Conservation (phyloP, 2,329 filamentous ascomycete genomes). For the Neoarthrinium moseri region DNA sequence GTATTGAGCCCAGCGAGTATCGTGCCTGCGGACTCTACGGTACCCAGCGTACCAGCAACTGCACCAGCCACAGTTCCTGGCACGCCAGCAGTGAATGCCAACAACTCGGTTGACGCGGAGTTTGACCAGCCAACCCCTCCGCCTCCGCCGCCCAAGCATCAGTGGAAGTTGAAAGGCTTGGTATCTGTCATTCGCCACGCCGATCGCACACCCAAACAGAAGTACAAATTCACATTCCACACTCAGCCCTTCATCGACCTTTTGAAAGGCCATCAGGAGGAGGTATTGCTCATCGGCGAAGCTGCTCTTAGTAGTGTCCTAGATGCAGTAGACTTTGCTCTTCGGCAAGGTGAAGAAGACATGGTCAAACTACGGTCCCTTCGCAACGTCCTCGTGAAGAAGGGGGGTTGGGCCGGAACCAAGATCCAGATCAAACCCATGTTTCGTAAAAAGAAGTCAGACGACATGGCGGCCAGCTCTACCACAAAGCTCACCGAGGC, state of each 20-base stretch:
- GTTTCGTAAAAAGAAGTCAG: constrained; percentile 85
- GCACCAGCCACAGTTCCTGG: constrained; percentile 34
- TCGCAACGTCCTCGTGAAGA: constrained; percentile 85
- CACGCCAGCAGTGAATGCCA: constrained; percentile 35
- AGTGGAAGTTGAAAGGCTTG: constrained; percentile 98
- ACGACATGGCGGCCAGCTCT: constrained; percentile 42
- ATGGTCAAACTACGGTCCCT: constrained; percentile 80
- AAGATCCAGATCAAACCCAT: constrained; percentile 99
- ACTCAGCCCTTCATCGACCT: constrained; percentile 94
- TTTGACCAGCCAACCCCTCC: constrained; percentile 51
- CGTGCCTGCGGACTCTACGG: constrained; percentile 28
- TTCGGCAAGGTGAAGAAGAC: constrained; percentile 80
- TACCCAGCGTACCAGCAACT: constrained; percentile 32
- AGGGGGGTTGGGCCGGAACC: constrained; percentile 90
- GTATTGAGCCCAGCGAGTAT: constrained; percentile 31
- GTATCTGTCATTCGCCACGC: constrained; percentile 96
- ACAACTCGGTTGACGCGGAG: constrained; percentile 21
- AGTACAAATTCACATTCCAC: constrained; percentile 99
- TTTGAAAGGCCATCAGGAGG: constrained; percentile 92
- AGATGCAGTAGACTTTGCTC: constrained; percentile 79
- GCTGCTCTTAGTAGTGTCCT: constrained; percentile 86
- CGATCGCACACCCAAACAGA: constrained; percentile 96
- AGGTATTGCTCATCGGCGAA: constrained; percentile 91
- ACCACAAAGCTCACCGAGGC: constrained; percentile 33
- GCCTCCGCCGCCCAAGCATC: constrained; percentile 77